Evolutionary conservation across 2,329 filamentous ascomycete species (phyloP).

Genomic region (Aspergillus sp.): DNA sequence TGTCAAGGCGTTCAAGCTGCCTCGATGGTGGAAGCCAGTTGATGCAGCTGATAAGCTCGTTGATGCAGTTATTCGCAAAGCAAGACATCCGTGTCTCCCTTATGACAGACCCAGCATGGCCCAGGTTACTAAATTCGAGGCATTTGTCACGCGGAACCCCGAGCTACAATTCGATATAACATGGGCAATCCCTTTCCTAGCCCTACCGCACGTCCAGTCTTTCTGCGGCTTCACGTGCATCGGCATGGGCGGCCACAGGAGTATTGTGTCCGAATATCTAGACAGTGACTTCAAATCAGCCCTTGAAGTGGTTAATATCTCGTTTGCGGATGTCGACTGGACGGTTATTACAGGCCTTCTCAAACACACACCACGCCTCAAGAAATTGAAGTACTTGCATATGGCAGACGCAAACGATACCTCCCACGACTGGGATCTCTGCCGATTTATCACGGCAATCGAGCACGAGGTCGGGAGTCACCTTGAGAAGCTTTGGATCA

Average conservation of each 20-base stretch:
- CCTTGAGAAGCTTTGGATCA: constrained; percentile 15
- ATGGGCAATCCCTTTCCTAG: constrained; percentile 11
- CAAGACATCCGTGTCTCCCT: constrained; percentile 6
- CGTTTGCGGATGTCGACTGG: constrained; percentile 11
- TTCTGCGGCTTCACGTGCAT: constrained; percentile 10
- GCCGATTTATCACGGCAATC: constrained; percentile 15
- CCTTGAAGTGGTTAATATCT: constrained; percentile 10
- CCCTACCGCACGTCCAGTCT: constrained; percentile 11
- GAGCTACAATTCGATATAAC: constrained; percentile 8
- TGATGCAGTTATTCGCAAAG: constrained; percentile 10
- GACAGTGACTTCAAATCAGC: neutral
- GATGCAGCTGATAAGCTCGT: constrained; percentile 13
- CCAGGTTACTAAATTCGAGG: constrained; percentile 9
- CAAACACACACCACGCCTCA: constrained; percentile 14
- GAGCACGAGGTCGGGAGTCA: constrained; percentile 14
- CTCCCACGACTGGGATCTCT: constrained; percentile 17
- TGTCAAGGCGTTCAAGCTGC: constrained; percentile 11
- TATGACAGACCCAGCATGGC: constrained; percentile 11
- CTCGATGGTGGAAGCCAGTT: constrained; percentile 6
- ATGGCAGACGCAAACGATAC: constrained; percentile 3
- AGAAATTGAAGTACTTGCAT: constrained; percentile 14
- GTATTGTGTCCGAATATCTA: neutral
- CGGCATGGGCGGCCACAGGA: constrained; percentile 4
- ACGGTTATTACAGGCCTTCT: constrained; percentile 15
- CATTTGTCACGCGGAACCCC: constrained; percentile 4